Conservation (phyloP, 2,329 filamentous ascomycete species). For the Phyllosticta paracitricarpa region DNA sequence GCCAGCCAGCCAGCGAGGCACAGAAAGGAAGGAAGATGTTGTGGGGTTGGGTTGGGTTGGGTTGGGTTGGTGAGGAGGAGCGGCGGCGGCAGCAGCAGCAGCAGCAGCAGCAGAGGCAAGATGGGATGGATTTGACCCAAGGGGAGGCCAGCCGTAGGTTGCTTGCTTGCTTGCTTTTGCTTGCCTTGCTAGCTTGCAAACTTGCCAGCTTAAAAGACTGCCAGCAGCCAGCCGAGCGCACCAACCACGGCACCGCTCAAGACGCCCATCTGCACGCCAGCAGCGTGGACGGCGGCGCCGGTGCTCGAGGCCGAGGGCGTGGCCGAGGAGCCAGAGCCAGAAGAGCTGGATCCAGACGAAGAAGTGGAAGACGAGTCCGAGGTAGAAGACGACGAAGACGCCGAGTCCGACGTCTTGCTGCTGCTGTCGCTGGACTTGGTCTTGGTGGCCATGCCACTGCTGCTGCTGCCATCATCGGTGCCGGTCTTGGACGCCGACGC, state of each 20-base stretch:
- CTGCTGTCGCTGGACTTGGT: background rate
- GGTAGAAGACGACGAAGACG: background rate
- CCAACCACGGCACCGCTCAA: background rate
- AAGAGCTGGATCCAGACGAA: background rate
- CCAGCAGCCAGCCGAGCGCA: constrained; percentile 6
- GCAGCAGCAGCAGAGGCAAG: too few species aligned
- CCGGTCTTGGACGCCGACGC: background rate
- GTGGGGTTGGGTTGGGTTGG: background rate
- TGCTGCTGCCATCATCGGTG: background rate
- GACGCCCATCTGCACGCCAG: background rate
- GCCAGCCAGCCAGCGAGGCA: too few species aligned
- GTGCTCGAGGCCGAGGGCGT: background rate
- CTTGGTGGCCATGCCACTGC: background rate
- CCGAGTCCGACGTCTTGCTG: background rate
- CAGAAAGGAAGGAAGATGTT: background rate
- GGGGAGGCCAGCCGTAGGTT: too few species aligned
- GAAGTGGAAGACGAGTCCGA: background rate
- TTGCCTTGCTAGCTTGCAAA: background rate
- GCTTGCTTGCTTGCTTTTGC: too few species aligned
- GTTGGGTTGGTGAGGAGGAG: too few species aligned
- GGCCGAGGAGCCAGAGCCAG: background rate
- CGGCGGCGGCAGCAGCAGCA: too few species aligned
- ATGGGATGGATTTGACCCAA: too few species aligned
- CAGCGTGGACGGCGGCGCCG: background rate
- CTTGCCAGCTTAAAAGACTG: constrained; percentile 1